A percentile compares a stretch with the other conserved stretches of the same genome.
Evolutionary conservation across 495 filamentous ascomycete genomes (phyloP).

Genomic region (Aspergillus cristatus): DNA sequence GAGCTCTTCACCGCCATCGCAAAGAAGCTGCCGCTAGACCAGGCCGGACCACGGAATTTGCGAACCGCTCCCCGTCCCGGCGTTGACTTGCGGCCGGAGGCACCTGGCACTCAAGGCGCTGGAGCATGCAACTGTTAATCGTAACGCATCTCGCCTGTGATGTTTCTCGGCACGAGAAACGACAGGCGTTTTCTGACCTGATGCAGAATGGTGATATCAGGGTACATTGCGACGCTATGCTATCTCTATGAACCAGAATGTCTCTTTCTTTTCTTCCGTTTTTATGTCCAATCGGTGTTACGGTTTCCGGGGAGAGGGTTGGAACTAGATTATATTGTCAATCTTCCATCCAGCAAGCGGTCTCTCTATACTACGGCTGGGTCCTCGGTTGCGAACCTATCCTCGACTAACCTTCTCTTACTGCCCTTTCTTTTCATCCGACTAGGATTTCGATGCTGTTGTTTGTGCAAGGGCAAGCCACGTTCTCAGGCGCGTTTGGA

Average conservation of each 20-base stretch:
- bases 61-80: conserved; percentile 67
- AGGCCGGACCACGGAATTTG: conserved; percentile 76
- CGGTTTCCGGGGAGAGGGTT: too few species aligned
- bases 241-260: conserved; percentile 11
- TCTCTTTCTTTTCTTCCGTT: not conserved
- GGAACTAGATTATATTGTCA: too few species aligned
- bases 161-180: conserved; percentile 10
- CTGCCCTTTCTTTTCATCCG: conserved; percentile 3
- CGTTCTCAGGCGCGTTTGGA: conserved; percentile 19
- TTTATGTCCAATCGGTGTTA: conserved; percentile 1
- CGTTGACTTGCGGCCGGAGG: conserved; percentile 72
- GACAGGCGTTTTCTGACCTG: conserved; percentile 10
- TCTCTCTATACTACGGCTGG: conserved; percentile 1
- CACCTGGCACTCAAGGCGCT: conserved; percentile 62
- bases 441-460: conserved; percentile 11
- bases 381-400: too few species aligned
- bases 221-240: conserved; percentile 1
- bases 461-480: conserved; percentile 3
- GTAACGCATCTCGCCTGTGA: too few species aligned
- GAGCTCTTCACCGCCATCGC: conserved; percentile 98
- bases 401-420: not conserved
- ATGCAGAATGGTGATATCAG: conserved; percentile 4
- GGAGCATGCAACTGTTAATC: conserved; percentile 67
- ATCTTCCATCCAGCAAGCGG: too few species aligned
- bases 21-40: conserved; percentile 91